Evolutionary conservation across 2,329 filamentous ascomycete species (phyloP).

Genomic region (Ceratocystis smalleyi): DNA sequence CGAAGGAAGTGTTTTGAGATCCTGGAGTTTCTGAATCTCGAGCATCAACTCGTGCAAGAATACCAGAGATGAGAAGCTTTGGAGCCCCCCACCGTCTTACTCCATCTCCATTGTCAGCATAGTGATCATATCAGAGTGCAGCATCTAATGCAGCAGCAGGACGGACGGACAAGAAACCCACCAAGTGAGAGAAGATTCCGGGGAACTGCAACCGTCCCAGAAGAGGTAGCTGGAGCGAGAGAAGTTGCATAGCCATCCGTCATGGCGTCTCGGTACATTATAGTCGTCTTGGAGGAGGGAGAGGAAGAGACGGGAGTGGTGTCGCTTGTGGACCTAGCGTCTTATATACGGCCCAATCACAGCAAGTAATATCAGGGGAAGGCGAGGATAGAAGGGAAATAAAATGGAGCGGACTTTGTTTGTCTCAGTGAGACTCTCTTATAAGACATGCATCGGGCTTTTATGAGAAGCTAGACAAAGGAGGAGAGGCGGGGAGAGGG

Average conservation of each 20-base stretch:
- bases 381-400: neutral
- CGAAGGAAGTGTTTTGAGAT: neutral
- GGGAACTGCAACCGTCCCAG: neutral
- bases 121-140: neutral
- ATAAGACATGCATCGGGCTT: conserved; percentile 3
- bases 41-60: conserved; percentile 1
- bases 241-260: neutral
- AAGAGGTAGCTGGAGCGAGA: neutral
- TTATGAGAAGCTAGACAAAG: neutral
- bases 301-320: neutral
- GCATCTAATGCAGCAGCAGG: neutral
- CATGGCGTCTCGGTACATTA: neutral
- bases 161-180: neutral
- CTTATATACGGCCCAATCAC: neutral
- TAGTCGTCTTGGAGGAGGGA: neutral
- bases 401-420: neutral
- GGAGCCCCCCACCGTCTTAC: neutral
- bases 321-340: neutral
- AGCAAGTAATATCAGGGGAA: neutral
- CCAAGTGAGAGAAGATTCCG: neutral
- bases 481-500: neutral
- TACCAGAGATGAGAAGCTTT: neutral
- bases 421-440: conserved; percentile 6
- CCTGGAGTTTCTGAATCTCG: neutral
- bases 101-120: neutral